These are phyloP conservation scores for Excoecaria cochinchinensis DNA, from an alignment of 345 rosid genomes.

Conservation along the genomic window DNA sequence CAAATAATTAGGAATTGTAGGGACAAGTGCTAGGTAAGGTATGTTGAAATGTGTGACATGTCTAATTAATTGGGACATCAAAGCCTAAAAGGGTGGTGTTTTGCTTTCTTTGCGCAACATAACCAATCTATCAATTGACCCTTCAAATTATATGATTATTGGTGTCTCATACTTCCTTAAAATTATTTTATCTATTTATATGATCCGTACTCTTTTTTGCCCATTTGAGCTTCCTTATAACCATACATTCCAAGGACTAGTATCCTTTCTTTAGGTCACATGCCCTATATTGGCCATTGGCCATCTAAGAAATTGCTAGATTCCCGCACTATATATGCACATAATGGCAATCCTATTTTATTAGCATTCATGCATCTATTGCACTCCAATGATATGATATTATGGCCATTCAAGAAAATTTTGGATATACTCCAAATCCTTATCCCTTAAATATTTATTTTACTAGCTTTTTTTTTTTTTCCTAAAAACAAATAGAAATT, in stretches of 20 bases:
- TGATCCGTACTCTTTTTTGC: conserved; percentile 4
- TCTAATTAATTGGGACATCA: not conserved
- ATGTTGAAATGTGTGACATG: not conserved
- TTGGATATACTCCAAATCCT: too few relatives aligned
- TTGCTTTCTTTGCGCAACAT: conserved; percentile 7
- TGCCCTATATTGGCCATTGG: not conserved
- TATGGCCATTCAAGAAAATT: too few relatives aligned
- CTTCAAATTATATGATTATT: not conserved
- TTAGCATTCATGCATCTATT: not conserved
- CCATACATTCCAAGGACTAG: not conserved
- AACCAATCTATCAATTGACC: conserved; percentile 7
- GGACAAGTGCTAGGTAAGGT: not conserved
- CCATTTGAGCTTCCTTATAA: not conserved
- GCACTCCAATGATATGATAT: not conserved
- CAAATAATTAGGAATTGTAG: not conserved
- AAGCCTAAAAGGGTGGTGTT: conserved; percentile 6
- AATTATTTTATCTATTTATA: not conserved
- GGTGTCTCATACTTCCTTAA: not conserved
- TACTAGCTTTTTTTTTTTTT: too few relatives aligned
- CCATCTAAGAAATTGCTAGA: not conserved
- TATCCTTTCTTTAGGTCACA: not conserved
- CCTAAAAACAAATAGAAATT: too few relatives aligned
- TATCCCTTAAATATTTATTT: too few relatives aligned
- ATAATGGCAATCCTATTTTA: too few relatives aligned
- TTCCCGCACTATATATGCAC: not conserved